Base-by-base conservation (phyloP, 345 rosid genomes). In the Nephelium lappaceum region DNA sequence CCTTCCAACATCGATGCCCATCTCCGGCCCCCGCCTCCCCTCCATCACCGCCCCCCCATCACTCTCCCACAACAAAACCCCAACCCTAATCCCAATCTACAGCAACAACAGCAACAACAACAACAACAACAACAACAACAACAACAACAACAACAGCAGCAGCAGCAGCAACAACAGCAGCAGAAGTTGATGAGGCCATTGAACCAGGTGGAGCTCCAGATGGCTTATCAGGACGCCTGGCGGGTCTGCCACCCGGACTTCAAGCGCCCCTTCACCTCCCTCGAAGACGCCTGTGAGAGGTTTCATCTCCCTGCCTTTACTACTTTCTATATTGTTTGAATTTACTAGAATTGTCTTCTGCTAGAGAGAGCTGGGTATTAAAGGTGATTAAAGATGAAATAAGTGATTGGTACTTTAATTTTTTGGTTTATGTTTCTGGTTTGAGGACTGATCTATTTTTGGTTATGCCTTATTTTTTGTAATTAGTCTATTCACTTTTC, bases 221-320 rank as follows among this genome's bases (percentile, higher is more conserved):
- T 91, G 88, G 95, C 97, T 31, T 95, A 93, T 81, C 98, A 92
- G 86, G 98, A 95, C 79, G 97, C 98, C 0, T 93, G 97, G 97
- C 91, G 96, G 62, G 93, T 95, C 67, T 95, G 99, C 76, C 91
- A 93, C 72, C 98, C 97, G 2, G 97, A 92, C 79, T 86, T 88
- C 78, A 95, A 92, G 78, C 92, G 94, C 25, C 97, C 99, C 4
- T 92, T 95, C 80, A 66, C 92, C 39, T 91, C 97, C 11, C 93
- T 95, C 23, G 97, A 94, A 69, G 97, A 93, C 71, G 99, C 97
- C 63, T 95, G 98, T 80, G 97, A 93, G 85, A 95, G 99, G 99
- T 95, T 81, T 25, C 18, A 0, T 45, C 55, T 74, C n/a, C n/a
- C 7, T 42, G 23, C 25, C 1, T 61, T 43, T 27, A 19, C 25